Conservation (phyloP, 805 yeast genomes). For the Brettanomyces naardenensis region DNA sequence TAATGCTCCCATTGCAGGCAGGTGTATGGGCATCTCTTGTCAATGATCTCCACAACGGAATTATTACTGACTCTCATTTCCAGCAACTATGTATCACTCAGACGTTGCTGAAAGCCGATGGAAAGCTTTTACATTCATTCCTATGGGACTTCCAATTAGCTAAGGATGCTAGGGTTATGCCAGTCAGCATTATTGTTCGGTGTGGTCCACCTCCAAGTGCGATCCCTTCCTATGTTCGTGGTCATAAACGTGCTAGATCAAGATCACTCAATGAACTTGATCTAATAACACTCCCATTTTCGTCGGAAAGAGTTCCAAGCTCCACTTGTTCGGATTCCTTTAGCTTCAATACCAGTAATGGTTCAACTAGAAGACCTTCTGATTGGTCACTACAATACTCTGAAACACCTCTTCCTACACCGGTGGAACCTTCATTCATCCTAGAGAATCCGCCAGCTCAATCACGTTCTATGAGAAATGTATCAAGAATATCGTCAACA, state of each 20-base stretch:
- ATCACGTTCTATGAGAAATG: too few species aligned
- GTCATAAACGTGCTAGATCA: constrained; percentile 3
- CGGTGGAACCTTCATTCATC: neutral
- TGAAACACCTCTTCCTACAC: constrained; percentile 1
- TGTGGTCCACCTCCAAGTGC: neutral
- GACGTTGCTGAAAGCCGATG: constrained; percentile 23
- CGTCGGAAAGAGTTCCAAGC: neutral
- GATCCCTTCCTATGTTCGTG: neutral
- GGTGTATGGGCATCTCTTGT: constrained; percentile 25
- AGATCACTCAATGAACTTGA: constrained; percentile 2
- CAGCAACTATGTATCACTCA: constrained; percentile 21
- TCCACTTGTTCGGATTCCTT: neutral
- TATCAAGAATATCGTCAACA: too few species aligned
- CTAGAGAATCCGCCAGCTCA: too few species aligned
- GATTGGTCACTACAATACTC: neutral
- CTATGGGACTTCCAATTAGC: constrained; percentile 25
- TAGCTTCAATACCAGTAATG: neutral
- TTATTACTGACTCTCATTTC: constrained; percentile 14
- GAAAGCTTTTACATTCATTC: constrained; percentile 21
- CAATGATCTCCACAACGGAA: constrained; percentile 25
- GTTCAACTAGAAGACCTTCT: neutral
- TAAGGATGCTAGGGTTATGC: constrained; percentile 13
- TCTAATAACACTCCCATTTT: neutral
- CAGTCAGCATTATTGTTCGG: constrained; percentile 18
- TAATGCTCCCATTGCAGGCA: constrained; percentile 25